Percentiles rank a stretch among this genome's conserved stretches.
These are phyloP conservation scores for Dictyostelium firmibasis DNA, from an alignment of 78 protist genomes.

Conservation along the genomic window DNA sequence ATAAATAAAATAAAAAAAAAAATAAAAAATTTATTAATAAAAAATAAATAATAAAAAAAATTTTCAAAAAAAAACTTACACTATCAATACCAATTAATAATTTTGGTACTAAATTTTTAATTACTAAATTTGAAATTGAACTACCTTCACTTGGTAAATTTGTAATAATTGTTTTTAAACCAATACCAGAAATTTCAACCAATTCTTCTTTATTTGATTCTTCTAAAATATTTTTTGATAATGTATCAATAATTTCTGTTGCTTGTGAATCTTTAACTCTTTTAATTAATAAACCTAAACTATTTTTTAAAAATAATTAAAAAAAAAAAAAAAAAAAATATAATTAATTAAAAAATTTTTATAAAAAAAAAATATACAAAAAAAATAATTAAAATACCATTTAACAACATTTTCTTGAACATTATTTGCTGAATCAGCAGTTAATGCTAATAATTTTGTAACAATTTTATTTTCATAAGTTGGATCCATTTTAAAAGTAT, in stretches of 20 bases:
- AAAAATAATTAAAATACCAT: slow-evolving; percentile 47
- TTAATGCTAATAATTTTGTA: slow-evolving; percentile 26
- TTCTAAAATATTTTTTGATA: slow-evolving; percentile 26
- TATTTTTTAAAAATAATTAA: not conserved
- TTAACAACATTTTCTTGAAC: slow-evolving; percentile 87
- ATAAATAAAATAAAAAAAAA: not conserved
- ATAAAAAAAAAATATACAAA: not conserved
- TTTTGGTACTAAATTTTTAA: slow-evolving; percentile 66
- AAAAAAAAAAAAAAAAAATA: not conserved
- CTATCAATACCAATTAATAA: slow-evolving; percentile 38
- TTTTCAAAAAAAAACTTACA: not conserved
- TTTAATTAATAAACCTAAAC: slow-evolving; percentile 76
- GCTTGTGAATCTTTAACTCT: slow-evolving; percentile 71
- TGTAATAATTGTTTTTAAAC: slow-evolving; percentile 74
- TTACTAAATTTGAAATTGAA: slow-evolving; percentile 39
- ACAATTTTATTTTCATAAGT: slow-evolving; percentile 53
- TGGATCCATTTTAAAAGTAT: slow-evolving; percentile 78
- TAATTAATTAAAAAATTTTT: not conserved
- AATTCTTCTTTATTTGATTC: slow-evolving; percentile 75
- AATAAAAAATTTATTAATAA: not conserved
- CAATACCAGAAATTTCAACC: slow-evolving; percentile 72
- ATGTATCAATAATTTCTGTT: slow-evolving; percentile 45
- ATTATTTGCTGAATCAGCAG: slow-evolving; percentile 73
- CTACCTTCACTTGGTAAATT: slow-evolving; percentile 58
- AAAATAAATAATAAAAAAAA: not conserved